Evolutionary conservation across 345 rosid genomes (phyloP), one percentile per base, ranked within the genome.

Genomic region (Odontarrhena argentea): DNA sequence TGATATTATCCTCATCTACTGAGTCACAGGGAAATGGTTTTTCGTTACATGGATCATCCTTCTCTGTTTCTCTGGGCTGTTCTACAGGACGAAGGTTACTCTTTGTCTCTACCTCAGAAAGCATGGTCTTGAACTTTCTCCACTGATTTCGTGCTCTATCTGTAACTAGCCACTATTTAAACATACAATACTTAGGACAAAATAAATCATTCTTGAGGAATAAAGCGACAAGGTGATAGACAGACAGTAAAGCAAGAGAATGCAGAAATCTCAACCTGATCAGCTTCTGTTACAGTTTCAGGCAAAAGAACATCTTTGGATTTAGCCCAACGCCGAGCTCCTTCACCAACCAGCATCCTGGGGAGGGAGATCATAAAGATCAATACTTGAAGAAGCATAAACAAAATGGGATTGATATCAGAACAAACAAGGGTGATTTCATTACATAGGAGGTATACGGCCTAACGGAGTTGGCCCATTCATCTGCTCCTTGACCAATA

Each of bases 271-370:
- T 41, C 1, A 74, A 93, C 98, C 98, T 88, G 77, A 44, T 93
- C 81, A 42, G 92, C 89, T 79, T 88, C 85, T 25, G 41, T 67
- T 67, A 42, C 41, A 54, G 82, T 84, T 48, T 66, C 85, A 36
- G 88, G 82, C 52, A 81, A 65, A 61, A 57, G 13, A 82, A 82
- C 52, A 61, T 82, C 88, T 76, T 81, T 87, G 65, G 91, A 84
- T 55, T 76, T 80, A 34, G 87, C 96, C 97, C 97, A 94, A 64
- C 56, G 30, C 37, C 79, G 74, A 18, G 99, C 96, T 73, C 97
- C 97, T 84, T 91, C 99, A 63, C 99, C 96, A 56, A 76, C 99
- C 82, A 94, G 84, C 76, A 94, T 84, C 94, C 97, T 94, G 51
- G 11, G 18, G 66, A 67, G 36, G 24, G 57, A 74, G 44, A 14